These are phyloP conservation scores for Chrysoporthe puriensis DNA, from an alignment of 2,329 filamentous ascomycete genomes.

Conservation along the genomic window DNA sequence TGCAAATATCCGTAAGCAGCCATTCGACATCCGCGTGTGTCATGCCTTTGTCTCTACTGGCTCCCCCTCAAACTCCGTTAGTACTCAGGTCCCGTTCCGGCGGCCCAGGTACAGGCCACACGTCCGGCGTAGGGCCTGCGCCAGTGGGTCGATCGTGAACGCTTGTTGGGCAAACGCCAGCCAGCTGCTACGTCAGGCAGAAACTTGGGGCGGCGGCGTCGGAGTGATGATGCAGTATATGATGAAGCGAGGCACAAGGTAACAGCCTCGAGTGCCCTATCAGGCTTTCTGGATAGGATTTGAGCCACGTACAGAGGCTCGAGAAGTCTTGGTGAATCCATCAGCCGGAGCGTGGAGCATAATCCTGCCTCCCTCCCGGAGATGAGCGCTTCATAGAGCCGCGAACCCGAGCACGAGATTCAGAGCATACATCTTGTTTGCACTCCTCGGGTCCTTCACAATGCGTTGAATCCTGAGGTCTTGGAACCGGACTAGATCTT, in stretches of 20 bases:
- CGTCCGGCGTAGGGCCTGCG: not conserved
- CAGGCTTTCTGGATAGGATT: not conserved
- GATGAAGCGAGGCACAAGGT: too few species aligned
- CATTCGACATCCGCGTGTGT: not conserved
- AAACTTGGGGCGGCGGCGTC: too few species aligned
- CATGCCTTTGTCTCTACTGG: not conserved
- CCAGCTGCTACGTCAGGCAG: not conserved
- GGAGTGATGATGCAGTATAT: too few species aligned
- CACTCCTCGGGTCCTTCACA: not conserved
- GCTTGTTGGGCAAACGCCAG: not conserved
- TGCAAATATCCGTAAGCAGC: too few species aligned
- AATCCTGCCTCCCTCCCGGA: not conserved
- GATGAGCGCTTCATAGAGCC: not conserved
- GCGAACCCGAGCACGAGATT: not conserved
- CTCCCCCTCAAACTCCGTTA: not conserved
- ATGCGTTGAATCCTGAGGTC: not conserved
- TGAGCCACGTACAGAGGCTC: not conserved
- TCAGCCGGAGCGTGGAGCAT: not conserved
- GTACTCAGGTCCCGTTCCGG: not conserved
- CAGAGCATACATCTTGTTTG: not conserved
- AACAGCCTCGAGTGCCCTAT: not conserved
- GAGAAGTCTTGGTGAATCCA: not conserved
- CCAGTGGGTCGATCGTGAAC: slow-evolving; percentile 1
- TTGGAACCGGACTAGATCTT: not conserved
- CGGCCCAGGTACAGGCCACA: not conserved